Conservation (phyloP, 106 monocot species). For the Platanthera zijinensis region DNA sequence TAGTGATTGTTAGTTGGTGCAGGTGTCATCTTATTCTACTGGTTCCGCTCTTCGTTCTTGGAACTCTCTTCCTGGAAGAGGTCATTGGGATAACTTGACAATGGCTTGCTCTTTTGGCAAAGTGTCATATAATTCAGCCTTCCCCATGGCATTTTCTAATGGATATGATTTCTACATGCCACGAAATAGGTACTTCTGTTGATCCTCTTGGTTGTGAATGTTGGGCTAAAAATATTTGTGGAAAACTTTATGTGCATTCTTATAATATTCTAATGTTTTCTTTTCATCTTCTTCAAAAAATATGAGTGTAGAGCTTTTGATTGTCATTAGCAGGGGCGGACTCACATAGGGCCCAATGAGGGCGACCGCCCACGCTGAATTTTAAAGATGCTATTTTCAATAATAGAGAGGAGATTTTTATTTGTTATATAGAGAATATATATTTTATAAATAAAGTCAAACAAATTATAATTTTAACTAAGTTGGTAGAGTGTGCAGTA, state of each 20-base stretch:
- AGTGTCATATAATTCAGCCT: not conserved
- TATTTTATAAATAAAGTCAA: too few species aligned
- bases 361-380: too few species aligned
- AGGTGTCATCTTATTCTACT: not conserved
- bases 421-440: too few species aligned
- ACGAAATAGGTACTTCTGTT: slow-evolving; percentile 1
- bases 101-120: not conserved
- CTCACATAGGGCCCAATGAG: too few species aligned
- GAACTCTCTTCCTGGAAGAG: not conserved
- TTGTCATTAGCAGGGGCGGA: not conserved
- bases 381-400: too few species aligned
- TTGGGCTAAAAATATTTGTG: not conserved
- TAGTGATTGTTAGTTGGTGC: not conserved
- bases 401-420: too few species aligned
- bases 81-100: not conserved
- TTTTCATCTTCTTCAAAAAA: not conserved
- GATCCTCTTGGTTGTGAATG: not conserved
- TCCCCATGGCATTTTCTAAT: not conserved
- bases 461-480: too few species aligned
- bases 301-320: not conserved
- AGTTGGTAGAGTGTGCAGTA: too few species aligned
- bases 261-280: not conserved
- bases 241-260: not conserved
- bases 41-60: not conserved
- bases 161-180: slow-evolving; percentile 4